Conservation (phyloP, 495 filamentous ascomycete species). For the Thozetella sp. region DNA sequence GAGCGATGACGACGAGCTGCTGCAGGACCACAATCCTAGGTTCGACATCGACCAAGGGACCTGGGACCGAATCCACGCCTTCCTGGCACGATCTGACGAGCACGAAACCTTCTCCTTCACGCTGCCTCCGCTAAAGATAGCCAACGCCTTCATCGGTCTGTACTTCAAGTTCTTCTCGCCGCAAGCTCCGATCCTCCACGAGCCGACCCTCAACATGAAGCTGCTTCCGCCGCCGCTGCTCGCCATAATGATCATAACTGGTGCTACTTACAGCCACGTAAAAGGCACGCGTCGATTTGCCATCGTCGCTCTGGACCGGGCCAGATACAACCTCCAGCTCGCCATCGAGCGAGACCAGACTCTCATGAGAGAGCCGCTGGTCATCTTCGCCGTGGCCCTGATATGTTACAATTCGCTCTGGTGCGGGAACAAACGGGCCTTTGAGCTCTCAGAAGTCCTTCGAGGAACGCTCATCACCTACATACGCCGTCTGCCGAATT, state of each 20-base stretch:
- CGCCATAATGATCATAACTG: not conserved
- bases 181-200: not conserved
- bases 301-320: not conserved
- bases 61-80: not conserved
- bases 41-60: not conserved
- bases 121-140: not conserved
- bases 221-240: not conserved
- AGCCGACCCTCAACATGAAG: not conserved
- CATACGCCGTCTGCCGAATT: not conserved
- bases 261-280: not conserved
- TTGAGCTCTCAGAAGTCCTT: not conserved
- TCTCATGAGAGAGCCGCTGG: not conserved
- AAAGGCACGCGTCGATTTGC: not conserved
- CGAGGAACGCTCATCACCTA: not conserved
- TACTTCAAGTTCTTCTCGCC: not conserved
- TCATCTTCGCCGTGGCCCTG: not conserved
- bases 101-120: not conserved
- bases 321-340: not conserved
- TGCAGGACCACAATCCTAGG: not conserved
- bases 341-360: not conserved
- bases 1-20: not conserved
- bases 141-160: not conserved
- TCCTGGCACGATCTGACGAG: not conserved
- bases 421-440: not conserved
- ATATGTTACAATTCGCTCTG: not conserved